A percentile compares a stretch with the other conserved stretches of the same genome.
Conservation (phyloP, 345 rosid genomes). For the Lepidium sativum region DNA sequence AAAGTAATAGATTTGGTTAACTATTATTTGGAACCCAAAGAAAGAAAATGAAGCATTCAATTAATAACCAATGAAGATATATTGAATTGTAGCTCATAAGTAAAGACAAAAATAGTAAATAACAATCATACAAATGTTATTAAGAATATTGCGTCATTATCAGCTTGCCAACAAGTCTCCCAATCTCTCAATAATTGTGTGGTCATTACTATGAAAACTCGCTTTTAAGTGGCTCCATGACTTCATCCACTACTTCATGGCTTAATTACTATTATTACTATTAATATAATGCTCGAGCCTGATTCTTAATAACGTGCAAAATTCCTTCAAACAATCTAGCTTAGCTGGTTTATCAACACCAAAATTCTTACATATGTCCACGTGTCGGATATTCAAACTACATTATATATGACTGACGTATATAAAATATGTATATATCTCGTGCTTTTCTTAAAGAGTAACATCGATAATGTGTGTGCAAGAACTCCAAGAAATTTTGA, state of each 20-base stretch:
- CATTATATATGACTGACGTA: not conserved
- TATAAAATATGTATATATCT: not conserved
- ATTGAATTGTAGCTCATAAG: not conserved
- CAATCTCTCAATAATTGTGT: constrained; percentile 13
- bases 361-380: not conserved
- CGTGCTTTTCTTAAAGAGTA: constrained; percentile 5
- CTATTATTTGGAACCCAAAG: too few relatives aligned
- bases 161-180: constrained; percentile 3
- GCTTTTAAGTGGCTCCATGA: not conserved
- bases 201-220: constrained; percentile 12
- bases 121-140: not conserved
- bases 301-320: constrained; percentile 15
- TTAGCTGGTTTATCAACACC: not conserved
- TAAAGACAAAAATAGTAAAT: not conserved
- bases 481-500: not conserved
- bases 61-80: not conserved
- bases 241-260: not conserved
- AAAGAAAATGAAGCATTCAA: too few relatives aligned
- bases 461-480: constrained; percentile 15
- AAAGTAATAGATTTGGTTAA: too few relatives aligned
- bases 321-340: not conserved
- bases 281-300: not conserved
- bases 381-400: not conserved
- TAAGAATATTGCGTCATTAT: constrained; percentile 7
- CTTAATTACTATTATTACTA: not conserved